Evolutionary conservation across 106 monocot genomes (phyloP).

Genomic region (Dactylorhiza incarnata): DNA sequence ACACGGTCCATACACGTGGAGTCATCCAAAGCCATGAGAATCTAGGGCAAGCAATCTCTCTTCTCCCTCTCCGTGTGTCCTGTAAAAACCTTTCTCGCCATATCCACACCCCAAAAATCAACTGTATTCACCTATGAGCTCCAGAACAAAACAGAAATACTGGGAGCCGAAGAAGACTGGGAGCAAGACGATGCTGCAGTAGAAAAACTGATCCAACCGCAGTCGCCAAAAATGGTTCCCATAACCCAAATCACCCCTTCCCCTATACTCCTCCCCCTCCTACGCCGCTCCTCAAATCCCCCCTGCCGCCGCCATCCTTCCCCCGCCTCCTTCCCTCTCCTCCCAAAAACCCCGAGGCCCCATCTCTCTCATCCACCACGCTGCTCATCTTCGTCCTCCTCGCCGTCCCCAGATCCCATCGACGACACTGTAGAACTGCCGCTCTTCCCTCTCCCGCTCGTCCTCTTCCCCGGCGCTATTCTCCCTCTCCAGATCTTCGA

Average conservation of each 20-base stretch:
- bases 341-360: background rate
- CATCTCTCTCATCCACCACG: constrained; percentile 5
- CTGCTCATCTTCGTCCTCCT: constrained; percentile 13
- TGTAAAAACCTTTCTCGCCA: background rate
- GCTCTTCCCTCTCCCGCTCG: constrained; percentile 84
- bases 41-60: background rate
- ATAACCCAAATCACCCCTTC: constrained; percentile 5
- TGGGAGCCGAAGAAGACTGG: background rate
- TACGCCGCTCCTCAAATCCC: background rate
- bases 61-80: background rate
- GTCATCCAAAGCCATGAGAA: background rate
- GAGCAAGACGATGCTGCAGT: background rate
- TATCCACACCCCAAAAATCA: background rate
- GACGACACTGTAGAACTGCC: constrained; percentile 51
- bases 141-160: background rate
- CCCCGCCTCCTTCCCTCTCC: constrained; percentile 5
- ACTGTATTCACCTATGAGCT: background rate
- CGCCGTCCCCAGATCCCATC: background rate
- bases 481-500: constrained; percentile 97
- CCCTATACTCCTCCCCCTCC: constrained; percentile 7
- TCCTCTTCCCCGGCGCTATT: constrained; percentile 83
- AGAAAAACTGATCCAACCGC: background rate
- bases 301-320: constrained; percentile 6
- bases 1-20: background rate
- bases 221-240: background rate